Conservation (phyloP, 2,329 filamentous ascomycete genomes). For the Clonostachys solani region DNA sequence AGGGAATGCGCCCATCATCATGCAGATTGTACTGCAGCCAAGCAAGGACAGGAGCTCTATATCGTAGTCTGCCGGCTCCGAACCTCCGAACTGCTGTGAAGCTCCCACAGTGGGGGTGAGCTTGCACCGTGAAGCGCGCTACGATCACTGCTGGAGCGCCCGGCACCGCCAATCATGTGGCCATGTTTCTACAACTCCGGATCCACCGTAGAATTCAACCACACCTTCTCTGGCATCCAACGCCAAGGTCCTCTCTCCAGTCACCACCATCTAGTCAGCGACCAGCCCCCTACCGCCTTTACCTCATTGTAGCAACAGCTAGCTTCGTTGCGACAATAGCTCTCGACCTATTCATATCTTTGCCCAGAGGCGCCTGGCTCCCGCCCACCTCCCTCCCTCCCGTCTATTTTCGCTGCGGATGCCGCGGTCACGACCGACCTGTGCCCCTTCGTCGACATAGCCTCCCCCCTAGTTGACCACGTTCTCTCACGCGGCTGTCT, state of each 20-base stretch:
- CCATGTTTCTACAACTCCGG: slow-evolving; percentile 9
- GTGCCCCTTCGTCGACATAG: neutral
- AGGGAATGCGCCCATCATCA: too few relatives aligned
- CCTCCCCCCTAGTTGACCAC: too few relatives aligned
- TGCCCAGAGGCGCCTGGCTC: neutral
- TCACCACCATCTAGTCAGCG: too few relatives aligned
- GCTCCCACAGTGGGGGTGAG: too few relatives aligned
- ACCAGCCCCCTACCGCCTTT: neutral
- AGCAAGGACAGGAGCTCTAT: too few relatives aligned
- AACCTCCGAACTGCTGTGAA: too few relatives aligned
- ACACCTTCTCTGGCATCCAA: neutral
- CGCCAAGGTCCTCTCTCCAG: neutral
- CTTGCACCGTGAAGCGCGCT: too few relatives aligned
- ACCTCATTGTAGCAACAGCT: neutral
- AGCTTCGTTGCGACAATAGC: too few relatives aligned
- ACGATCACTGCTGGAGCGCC: neutral
- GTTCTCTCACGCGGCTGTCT: too few relatives aligned
- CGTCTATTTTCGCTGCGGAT: neutral
- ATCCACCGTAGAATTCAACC: neutral
- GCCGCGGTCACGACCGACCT: slow-evolving; percentile 1
- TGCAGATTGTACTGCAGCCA: too few relatives aligned
- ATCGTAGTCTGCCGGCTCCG: too few relatives aligned
- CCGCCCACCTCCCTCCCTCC: neutral
- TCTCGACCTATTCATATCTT: neutral
- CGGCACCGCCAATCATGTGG: slow-evolving; percentile 24